A percentile compares a stretch with the other conserved stretches of the same genome.
These are phyloP conservation scores for Daldinia loculata DNA, from an alignment of 495 filamentous ascomycete species.

Conservation along the genomic window DNA sequence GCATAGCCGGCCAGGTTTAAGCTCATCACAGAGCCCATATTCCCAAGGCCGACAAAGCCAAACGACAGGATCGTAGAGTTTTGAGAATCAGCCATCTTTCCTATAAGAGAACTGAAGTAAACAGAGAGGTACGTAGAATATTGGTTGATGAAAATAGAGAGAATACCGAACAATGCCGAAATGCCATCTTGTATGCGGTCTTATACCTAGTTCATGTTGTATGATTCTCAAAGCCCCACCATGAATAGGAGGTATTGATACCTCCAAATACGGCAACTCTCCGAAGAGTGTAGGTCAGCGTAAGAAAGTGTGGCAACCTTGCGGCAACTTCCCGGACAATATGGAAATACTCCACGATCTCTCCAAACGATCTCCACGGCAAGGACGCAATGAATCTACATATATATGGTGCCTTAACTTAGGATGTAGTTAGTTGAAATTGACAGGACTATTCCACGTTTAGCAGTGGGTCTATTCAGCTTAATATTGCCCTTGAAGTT, in stretches of 20 bases:
- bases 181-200: neutral
- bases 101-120: neutral
- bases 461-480: neutral
- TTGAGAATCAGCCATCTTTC: neutral
- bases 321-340: neutral
- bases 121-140: neutral
- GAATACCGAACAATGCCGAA: neutral
- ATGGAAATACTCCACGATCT: neutral
- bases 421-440: neutral
- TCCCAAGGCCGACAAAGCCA: constrained; percentile 21
- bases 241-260: neutral
- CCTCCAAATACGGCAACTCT: neutral
- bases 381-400: neutral
- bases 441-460: neutral
- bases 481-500: neutral
- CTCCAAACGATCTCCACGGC: neutral
- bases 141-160: neutral
- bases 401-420: neutral
- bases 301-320: neutral
- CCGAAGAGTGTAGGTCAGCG: neutral
- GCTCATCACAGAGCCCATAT: constrained; percentile 22
- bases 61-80: neutral
- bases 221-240: neutral
- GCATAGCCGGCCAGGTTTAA: constrained; percentile 11
- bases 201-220: neutral